Conservation (phyloP, 352 stramenopile genomes). For the Sclerospora graminicola region DNA sequence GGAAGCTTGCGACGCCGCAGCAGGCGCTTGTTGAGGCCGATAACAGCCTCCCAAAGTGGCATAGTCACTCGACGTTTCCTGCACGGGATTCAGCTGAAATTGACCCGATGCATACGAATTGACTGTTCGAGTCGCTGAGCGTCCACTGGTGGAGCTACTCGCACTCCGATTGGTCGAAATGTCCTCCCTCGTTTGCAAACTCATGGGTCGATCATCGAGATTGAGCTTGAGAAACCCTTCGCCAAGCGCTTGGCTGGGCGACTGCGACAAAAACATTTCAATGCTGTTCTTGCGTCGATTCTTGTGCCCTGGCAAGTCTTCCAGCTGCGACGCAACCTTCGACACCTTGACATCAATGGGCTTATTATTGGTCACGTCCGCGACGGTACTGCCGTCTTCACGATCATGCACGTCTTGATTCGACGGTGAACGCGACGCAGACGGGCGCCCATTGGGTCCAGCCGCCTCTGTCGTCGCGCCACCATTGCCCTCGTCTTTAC, state of each 20-base stretch:
- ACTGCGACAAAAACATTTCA: conserved; percentile 83
- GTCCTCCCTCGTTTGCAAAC: conserved; percentile 17
- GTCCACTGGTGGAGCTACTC: conserved; percentile 5
- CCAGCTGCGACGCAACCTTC: conserved; percentile 10
- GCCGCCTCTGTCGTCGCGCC: neutral
- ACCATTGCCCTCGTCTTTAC: neutral
- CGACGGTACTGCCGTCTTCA: neutral
- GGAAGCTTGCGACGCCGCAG: conserved; percentile 15
- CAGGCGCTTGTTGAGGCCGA: conserved; percentile 9
- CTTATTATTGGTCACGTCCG: conserved; percentile 1
- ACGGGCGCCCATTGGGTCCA: no score
- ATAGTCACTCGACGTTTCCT: conserved; percentile 35
- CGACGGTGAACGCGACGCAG: conserved; percentile 25
- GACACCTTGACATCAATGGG: conserved; percentile 12
- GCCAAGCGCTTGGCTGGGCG: conserved; percentile 62
- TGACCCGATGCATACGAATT: conserved; percentile 31
- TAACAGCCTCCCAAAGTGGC: conserved; percentile 12
- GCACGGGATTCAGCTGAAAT: conserved; percentile 41
- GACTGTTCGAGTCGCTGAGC: conserved; percentile 2
- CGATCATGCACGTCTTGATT: conserved; percentile 30
- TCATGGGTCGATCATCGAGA: conserved; percentile 53
- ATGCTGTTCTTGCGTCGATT: conserved; percentile 77
- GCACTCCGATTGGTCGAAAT: no score
- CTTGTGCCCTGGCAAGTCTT: conserved; percentile 19
- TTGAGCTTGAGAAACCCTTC: conserved; percentile 68